Evolutionary conservation across 2,329 filamentous ascomycete genomes (phyloP), one percentile per base, ranked within the genome.

Genomic region (Botryotinia calthae): DNA sequence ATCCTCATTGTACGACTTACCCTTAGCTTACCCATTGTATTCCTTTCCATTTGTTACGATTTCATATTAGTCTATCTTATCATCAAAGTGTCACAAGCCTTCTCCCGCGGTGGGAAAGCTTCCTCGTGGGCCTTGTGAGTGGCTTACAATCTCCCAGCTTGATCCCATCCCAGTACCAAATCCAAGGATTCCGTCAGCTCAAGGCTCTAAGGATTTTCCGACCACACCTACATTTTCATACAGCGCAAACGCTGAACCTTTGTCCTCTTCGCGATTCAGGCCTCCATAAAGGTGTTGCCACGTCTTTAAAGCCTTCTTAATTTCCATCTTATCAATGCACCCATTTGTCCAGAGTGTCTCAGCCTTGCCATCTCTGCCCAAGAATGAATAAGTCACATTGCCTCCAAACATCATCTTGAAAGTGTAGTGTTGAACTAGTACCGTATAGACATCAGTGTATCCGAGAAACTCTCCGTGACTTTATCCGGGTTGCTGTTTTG

Each of bases 381-480:
- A 5, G 34, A 67, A 67, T 56, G 28, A 48, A 67, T 56, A 42
- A 14, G 48, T 56, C 48, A 56, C 25, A 67, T 67, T 67, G 2
- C 34, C 46, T 62, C 16, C 4, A 42, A 44, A 42, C 25, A 42
- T n/a, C n/a, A 63, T 63, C 25, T 44, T 42, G 8, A 28, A 44
- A 63, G 34, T 40, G 54, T 31, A 16, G 7, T 40, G 22, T 20
- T 67, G 34, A 40, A 20, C 48, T 40, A 56, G 37, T 54, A 20
- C 28, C 65, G 34, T 51, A 40, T 54, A 22, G 28, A 56, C 5
- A 42, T 42, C 65, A 67, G 18, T 56, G 34, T 31, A 56, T 67
- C 65, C 34, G 65, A 67, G 34, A 67, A 42, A 67, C 4, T 54
- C 48, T 56, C 65, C 65, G 48, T 67, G 48, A 56, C 34, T 28